phyloP scores from a whole-genome alignment of 2,329 filamentous ascomycete genomes.

The Cladosporium sphaerospermum region DNA sequence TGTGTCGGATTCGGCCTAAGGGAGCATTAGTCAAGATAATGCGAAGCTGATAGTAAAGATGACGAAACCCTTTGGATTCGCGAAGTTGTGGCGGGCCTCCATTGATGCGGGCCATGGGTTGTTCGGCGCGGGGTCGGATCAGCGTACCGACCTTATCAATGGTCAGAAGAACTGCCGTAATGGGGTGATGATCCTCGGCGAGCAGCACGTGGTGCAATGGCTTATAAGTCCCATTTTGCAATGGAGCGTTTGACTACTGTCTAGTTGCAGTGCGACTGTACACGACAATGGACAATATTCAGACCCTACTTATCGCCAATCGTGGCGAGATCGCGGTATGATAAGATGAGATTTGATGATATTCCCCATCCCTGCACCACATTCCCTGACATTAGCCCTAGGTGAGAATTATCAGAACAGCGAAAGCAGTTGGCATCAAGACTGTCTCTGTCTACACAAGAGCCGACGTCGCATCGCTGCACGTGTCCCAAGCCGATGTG shows the following conservation, averaged over 20 bases:
- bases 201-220: background rate
- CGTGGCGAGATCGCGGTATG: conserved; percentile 48
- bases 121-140: conserved; percentile 10
- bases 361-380: background rate
- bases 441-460: conserved; percentile 55
- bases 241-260: too few species aligned
- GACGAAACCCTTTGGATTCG: background rate
- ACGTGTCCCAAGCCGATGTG: conserved; percentile 50
- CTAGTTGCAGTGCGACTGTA: background rate
- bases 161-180: background rate
- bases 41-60: background rate
- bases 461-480: conserved; percentile 49
- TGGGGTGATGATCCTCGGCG: background rate
- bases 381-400: conserved; percentile 13
- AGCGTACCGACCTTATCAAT: conserved; percentile 15
- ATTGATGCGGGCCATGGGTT: background rate
- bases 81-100: background rate
- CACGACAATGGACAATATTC: conserved; percentile 37
- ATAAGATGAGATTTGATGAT: background rate
- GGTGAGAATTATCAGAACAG: conserved; percentile 47
- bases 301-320: conserved; percentile 53
- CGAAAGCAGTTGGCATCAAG: conserved; percentile 43
- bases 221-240: background rate
- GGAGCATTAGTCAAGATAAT: background rate
- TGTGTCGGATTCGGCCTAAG: background rate